Evolutionary conservation across 163 green algal species (phyloP).

Genomic region (Scenedesmus sp.): DNA sequence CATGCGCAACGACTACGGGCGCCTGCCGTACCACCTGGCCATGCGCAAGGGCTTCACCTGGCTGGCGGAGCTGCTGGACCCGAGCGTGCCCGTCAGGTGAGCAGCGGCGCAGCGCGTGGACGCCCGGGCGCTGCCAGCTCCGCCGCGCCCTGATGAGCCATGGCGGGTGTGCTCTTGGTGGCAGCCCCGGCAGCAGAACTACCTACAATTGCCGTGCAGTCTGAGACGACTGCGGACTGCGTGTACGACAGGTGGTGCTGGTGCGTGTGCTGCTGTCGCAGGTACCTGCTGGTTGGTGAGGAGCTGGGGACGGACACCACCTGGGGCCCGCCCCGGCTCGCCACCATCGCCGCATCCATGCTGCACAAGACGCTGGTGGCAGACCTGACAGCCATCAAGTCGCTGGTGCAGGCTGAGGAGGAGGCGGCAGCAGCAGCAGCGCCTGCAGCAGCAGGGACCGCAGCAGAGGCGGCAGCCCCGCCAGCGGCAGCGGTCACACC

Average conservation of each 20-base stretch:
- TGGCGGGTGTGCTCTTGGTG: too few relatives aligned
- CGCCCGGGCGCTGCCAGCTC: not conserved
- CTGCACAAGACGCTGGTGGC: conserved; percentile 52
- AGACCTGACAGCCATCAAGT: conserved; percentile 38
- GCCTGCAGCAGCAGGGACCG: not conserved
- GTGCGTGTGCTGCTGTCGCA: not conserved
- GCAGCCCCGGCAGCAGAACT: too few relatives aligned
- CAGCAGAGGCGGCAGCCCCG: not conserved
- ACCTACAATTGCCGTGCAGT: too few relatives aligned
- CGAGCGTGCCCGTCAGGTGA: conserved; percentile 47
- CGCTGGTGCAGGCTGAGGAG: conserved; percentile 8
- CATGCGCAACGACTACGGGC: conserved; percentile 58
- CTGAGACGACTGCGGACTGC: too few relatives aligned
- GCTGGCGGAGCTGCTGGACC: conserved; percentile 56
- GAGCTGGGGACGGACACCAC: conserved; percentile 24
- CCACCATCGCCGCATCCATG: conserved; percentile 46
- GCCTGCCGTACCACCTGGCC: conserved; percentile 54
- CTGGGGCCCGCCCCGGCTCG: conserved; percentile 50
- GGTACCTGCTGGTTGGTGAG: conserved; percentile 51
- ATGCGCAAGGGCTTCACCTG: conserved; percentile 54
- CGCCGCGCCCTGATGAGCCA: not conserved
- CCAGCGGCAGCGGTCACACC: conserved; percentile 1
- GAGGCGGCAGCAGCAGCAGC: conserved; percentile 15
- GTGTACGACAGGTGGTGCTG: too few relatives aligned
- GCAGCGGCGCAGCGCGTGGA: not conserved